Percentiles rank a stretch among this genome's conserved stretches.
These are phyloP conservation scores for Suhomyces bribrorum DNA, from an alignment of 1,139 yeast species.

Conservation along the genomic window DNA sequence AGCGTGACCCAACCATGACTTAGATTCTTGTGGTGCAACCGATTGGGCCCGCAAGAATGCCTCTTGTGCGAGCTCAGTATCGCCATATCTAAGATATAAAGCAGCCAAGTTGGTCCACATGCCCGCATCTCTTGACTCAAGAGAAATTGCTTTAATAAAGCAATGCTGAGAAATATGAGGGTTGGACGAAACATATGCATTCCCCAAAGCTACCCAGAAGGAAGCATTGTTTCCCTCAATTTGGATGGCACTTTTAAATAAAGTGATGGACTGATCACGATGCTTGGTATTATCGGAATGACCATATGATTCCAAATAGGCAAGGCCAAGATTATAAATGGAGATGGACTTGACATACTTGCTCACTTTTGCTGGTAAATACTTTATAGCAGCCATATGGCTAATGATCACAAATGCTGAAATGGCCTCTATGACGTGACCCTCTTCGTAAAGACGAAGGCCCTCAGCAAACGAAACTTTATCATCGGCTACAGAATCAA, in stretches of 20 bases:
- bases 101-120: slow-evolving; percentile 86
- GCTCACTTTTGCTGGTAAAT: slow-evolving; percentile 36
- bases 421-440: slow-evolving; percentile 23
- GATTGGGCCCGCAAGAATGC: slow-evolving; percentile 78
- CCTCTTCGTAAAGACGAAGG: slow-evolving; percentile 14
- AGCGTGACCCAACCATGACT: slow-evolving; percentile 91
- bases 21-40: slow-evolving; percentile 71
- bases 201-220: slow-evolving; percentile 84
- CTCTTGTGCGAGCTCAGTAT: slow-evolving; percentile 68
- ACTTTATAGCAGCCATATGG: slow-evolving; percentile 27
- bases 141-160: slow-evolving; percentile 74
- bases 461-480: slow-evolving; percentile 15
- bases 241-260: slow-evolving; percentile 67
- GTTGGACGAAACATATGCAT: slow-evolving; percentile 58
- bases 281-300: slow-evolving; percentile 26
- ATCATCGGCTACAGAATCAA: slow-evolving; percentile 8
- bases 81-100: slow-evolving; percentile 69
- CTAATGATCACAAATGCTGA: slow-evolving; percentile 28
- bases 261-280: slow-evolving; percentile 53
- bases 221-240: slow-evolving; percentile 68
- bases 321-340: slow-evolving; percentile 70
- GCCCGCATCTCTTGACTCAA: slow-evolving; percentile 66
- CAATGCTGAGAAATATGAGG: slow-evolving; percentile 89
- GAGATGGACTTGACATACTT: slow-evolving; percentile 60
- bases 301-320: slow-evolving; percentile 54